Evolutionary conservation across 495 filamentous ascomycete genomes (phyloP).

Genomic region (Massariosphaeria phaeospora): DNA sequence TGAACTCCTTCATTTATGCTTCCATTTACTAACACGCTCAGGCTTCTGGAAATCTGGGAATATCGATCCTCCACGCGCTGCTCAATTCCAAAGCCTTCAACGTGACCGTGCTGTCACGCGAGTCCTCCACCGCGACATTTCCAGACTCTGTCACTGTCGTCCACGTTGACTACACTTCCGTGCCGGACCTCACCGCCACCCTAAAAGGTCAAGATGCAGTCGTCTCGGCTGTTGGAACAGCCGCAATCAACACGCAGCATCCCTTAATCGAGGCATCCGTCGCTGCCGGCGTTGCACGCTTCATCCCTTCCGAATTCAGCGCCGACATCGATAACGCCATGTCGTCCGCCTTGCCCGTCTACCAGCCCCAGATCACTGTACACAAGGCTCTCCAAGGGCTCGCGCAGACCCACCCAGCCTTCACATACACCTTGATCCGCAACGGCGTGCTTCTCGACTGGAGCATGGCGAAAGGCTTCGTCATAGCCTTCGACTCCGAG

Average conservation of each 20-base stretch:
- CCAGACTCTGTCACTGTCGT: constrained; percentile 4
- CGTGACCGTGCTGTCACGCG: constrained; percentile 56
- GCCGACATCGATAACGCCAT: neutral
- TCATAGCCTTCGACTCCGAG: constrained; percentile 1
- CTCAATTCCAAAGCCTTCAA: constrained; percentile 49
- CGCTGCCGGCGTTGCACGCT: neutral
- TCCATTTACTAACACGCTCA: neutral
- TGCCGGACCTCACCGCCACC: constrained; percentile 39
- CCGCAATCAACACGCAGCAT: neutral
- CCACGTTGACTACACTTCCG: constrained; percentile 13
- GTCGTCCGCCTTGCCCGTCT: neutral
- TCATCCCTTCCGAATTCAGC: neutral
- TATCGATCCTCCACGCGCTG: constrained; percentile 52
- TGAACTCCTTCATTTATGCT: neutral
- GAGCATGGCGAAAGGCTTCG: neutral
- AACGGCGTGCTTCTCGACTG: constrained; percentile 21
- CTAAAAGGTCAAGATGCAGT: constrained; percentile 3
- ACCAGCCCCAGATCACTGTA: neutral
- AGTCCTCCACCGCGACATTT: constrained; percentile 40
- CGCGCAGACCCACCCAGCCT: neutral
- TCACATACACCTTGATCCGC: constrained; percentile 12
- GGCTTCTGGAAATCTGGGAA: constrained; percentile 56
- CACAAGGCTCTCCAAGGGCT: neutral
- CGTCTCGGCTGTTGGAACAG: neutral
- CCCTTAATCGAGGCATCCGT: neutral